Evolutionary conservation across 2,329 filamentous ascomycete genomes (phyloP).

Genomic region (Alternaria triticina): DNA sequence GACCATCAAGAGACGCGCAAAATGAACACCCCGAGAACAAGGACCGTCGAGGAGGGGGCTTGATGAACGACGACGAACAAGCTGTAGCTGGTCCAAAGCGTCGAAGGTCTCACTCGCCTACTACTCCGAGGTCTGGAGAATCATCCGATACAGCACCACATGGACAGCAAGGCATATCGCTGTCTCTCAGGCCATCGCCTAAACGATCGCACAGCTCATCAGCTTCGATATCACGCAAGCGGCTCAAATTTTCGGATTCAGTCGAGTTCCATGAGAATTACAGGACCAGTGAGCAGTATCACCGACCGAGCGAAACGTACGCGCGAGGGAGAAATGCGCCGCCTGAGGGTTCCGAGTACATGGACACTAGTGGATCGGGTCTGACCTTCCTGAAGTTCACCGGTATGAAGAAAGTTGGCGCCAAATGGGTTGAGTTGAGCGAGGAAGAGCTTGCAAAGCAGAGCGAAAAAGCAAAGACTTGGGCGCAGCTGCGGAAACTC

Average conservation of each 20-base stretch:
- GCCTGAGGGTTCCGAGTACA: slow-evolving; percentile 28
- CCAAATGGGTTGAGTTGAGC: slow-evolving; percentile 29
- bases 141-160: not conserved
- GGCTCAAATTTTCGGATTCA: slow-evolving; percentile 25
- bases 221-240: slow-evolving; percentile 18
- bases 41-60: not conserved
- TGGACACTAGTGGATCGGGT: slow-evolving; percentile 37
- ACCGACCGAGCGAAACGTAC: slow-evolving; percentile 27
- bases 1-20: not conserved
- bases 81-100: slow-evolving; percentile 12
- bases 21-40: not conserved
- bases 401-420: slow-evolving; percentile 29
- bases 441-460: slow-evolving; percentile 20
- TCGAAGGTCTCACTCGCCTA: slow-evolving; percentile 9
- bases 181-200: slow-evolving; percentile 8
- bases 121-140: not conserved
- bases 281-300: slow-evolving; percentile 18
- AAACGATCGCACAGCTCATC: slow-evolving; percentile 10
- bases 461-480: not conserved
- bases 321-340: slow-evolving; percentile 35
- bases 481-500: not conserved
- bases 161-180: not conserved
- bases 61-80: not conserved
- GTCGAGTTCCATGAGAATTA: slow-evolving; percentile 28
- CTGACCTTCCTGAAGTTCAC: slow-evolving; percentile 31